These are phyloP conservation scores for Aschersonia sp. DNA, from an alignment of 2,329 filamentous ascomycete species.

Conservation along the genomic window DNA sequence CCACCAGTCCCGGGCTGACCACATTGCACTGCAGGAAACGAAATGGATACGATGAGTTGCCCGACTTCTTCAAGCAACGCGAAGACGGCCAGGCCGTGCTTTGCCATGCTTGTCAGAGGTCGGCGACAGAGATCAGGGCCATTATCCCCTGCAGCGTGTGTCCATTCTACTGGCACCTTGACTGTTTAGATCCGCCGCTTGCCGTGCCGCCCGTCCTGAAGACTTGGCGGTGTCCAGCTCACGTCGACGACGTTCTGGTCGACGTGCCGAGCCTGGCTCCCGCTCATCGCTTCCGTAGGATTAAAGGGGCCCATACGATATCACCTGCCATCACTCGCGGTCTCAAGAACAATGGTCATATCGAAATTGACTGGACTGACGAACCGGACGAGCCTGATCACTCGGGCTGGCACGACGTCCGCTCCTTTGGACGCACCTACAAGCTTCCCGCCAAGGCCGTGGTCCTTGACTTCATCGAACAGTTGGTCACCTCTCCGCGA, in stretches of 20 bases:
- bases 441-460: conserved; percentile 49
- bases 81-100: conserved; percentile 67
- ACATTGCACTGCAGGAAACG: conserved; percentile 25
- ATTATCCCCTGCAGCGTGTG: conserved; percentile 84
- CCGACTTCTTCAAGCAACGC: conserved; percentile 53
- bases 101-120: conserved; percentile 60
- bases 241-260: conserved; percentile 61
- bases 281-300: conserved; percentile 45
- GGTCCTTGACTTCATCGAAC: conserved; percentile 57
- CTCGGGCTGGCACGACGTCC: conserved; percentile 40
- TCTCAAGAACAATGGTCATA: conserved; percentile 53
- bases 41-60: conserved; percentile 42
- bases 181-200: conserved; percentile 77
- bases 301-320: conserved; percentile 39
- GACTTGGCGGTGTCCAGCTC: conserved; percentile 80
- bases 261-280: conserved; percentile 42
- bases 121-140: conserved; percentile 43
- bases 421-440: conserved; percentile 49
- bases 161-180: conserved; percentile 73
- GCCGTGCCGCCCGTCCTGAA: conserved; percentile 62
- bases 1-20: background rate
- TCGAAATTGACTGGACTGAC: conserved; percentile 51
- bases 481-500: conserved; percentile 24
- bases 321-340: conserved; percentile 45
- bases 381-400: conserved; percentile 41